These are phyloP conservation scores for Oehlia diaphana DNA, from an alignment of 192 early-diverging fungal genomes.

Conservation along the genomic window DNA sequence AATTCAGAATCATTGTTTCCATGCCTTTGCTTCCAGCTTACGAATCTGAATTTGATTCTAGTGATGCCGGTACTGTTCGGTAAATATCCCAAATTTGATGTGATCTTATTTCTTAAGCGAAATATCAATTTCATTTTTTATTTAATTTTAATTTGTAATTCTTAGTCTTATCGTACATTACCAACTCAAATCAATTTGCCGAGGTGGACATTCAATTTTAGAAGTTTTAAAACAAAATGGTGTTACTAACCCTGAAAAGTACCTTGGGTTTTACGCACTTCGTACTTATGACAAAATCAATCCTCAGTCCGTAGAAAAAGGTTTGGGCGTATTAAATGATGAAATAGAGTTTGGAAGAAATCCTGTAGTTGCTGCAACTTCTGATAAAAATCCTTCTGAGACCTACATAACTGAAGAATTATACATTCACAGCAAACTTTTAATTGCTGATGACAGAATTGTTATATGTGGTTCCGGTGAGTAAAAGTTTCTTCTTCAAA, in stretches of 20 bases:
- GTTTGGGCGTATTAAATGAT: background rate
- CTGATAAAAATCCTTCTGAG: background rate
- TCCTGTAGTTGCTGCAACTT: background rate
- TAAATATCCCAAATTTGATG: constrained; percentile 25
- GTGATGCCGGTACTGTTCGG: constrained; percentile 72
- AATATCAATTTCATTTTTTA: background rate
- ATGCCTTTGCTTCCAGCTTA: constrained; percentile 91
- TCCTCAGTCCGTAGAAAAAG: constrained; percentile 32
- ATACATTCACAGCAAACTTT: constrained; percentile 86
- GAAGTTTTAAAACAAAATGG: constrained; percentile 58
- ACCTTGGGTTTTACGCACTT: constrained; percentile 79
- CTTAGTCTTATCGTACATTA: constrained; percentile 72
- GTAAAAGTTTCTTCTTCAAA: background rate
- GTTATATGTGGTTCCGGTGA: constrained; percentile 78
- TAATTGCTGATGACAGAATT: constrained; percentile 84
- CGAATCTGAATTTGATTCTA: constrained; percentile 74
- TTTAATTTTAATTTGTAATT: background rate
- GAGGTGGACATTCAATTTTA: constrained; percentile 73
- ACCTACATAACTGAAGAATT: constrained; percentile 76
- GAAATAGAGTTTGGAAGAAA: background rate
- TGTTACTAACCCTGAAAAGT: constrained; percentile 54
- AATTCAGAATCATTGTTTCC: constrained; percentile 78
- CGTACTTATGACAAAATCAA: constrained; percentile 78
- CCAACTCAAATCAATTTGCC: constrained; percentile 78
- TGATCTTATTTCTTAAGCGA: background rate